Evolutionary conservation across 2,329 filamentous ascomycete species (phyloP), one percentile per base, ranked within the genome.

Genomic region (Phaeomoniella chlamydospora): DNA sequence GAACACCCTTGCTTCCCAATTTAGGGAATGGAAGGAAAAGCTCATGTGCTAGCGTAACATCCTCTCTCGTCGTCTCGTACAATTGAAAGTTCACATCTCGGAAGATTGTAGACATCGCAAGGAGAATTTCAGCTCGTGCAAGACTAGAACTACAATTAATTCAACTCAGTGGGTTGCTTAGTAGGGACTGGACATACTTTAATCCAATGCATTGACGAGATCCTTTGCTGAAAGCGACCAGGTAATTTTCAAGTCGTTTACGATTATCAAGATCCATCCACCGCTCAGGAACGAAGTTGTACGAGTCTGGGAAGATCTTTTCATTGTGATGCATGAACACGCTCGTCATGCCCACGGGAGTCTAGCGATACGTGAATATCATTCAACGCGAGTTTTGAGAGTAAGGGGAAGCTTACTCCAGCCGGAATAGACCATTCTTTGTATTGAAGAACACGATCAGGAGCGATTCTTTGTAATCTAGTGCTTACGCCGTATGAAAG

Each of bases 261-360:
- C 41, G 36, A 34, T 45, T 35, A 4, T 36, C 34, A 14, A 18
- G 18, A 29, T 47, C 46, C 30, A 54, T 33, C 54, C 54, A 57
- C 6, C 54, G 42, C 37, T 57, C 53, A 1, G 54, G 53, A 15
- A 42, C 43, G 30, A 57, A 57, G 2, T 36, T 41, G 22, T 51
- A 45, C 5, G 52, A 45, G 2, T 54, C 44, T 1, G 53, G 49
- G 15, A 56, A 57, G 0, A 55, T 47, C 3, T 37, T 31, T 3
- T 45, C 33, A 29, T 58, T 42, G 34, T 41, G 39, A 34, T 50
- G 48, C 15, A 46, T 35, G 33, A 50, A 42, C 4, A 42, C 26
- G 6, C 39, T 40, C 2, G 40, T 43, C 43, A 50, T 49, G 22
- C 44, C 39, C 2, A 53, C 44, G 11, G 42, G 45, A 3, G 46